These are phyloP conservation scores for Globisporangium apiculatum DNA, from an alignment of 352 stramenopile genomes.

Conservation along the genomic window DNA sequence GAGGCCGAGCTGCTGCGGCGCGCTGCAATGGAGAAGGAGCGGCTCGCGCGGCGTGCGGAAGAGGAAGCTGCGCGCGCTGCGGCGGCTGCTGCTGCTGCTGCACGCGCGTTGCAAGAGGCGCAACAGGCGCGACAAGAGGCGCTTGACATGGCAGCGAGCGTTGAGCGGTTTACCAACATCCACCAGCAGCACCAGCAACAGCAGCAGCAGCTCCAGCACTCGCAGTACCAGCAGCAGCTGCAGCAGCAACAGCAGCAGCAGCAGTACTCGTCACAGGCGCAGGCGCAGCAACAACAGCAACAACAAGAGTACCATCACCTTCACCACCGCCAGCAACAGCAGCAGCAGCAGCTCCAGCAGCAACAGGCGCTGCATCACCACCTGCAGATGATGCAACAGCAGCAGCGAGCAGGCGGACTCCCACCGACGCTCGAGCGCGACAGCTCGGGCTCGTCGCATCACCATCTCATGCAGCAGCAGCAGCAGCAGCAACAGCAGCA, in stretches of 20 bases:
- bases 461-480: conserved; percentile 27
- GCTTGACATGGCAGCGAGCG: conserved; percentile 74
- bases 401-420: conserved; percentile 20
- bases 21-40: conserved; percentile 52
- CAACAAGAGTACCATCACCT: conserved; percentile 40
- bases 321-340: conserved; percentile 30
- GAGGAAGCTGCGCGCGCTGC: conserved; percentile 74
- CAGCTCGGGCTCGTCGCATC: conserved; percentile 18
- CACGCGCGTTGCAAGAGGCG: conserved; percentile 65
- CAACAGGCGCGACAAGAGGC: conserved; percentile 74
- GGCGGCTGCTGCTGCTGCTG: conserved; percentile 57
- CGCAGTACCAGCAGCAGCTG: conserved; percentile 15
- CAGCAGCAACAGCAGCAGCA: conserved; percentile 22
- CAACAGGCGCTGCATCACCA: conserved; percentile 36
- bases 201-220: conserved; percentile 10
- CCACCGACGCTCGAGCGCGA: conserved; percentile 9
- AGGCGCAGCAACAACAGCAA: conserved; percentile 37
- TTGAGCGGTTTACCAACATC: conserved; percentile 66
- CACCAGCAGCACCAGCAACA: conserved; percentile 53
- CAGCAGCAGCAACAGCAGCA: conserved; percentile 15
- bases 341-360: conserved; percentile 43
- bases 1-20: conserved; percentile 62
- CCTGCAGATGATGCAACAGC: conserved; percentile 39
- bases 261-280: conserved; percentile 19
- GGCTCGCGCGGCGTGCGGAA: conserved; percentile 58